Base-by-base conservation (phyloP, 2,329 filamentous ascomycete genomes). In the Acrocalymma vagum region DNA sequence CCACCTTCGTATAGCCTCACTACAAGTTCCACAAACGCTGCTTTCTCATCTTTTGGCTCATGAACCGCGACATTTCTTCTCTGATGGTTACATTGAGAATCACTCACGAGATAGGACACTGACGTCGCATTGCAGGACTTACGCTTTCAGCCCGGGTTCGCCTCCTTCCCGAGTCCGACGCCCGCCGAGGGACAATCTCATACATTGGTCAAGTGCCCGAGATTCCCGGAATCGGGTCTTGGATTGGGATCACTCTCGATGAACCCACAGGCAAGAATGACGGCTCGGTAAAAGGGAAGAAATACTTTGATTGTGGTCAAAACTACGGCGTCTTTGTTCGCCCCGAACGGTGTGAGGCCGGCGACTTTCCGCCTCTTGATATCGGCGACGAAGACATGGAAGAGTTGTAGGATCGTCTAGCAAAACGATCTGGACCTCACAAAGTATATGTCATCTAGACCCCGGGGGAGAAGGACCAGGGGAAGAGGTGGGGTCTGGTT, bases 251-350 rank as follows among this genome's bases (percentile, higher is more conserved):
- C 36, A 65, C 66, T 16, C 78, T 92, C 37, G 88, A 93, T 64
- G 88, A 93, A 71, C 88, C 89, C 1, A 86, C 86, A 28, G 89
- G 88, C 40, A 90, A 88, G 76, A 94, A 93, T 62, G 88, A 93
- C 66, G 89, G 90, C 45, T 85, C 83, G 56, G 82, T 91, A 53
- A 71, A 72, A 42, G 80, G 78, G 7, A 83, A 75, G 51, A 77
- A 84, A 51, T 93, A 92, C 71, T 94, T 90, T 79, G 76, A 81
- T 34, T 85, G 84, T 38, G 66, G 74, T 48, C 72, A 83, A 44
- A 92, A 90, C 67, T 83, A 82, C 56, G 89, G 89, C 22, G 85
- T 90, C 14, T 90, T 94, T 71, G 87, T 92, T 20, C 79, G 87
- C 50, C 85, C 89, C 4, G 88, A 92, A 68, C 78, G 88, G 45